These are phyloP conservation scores for Colletotrichum lini DNA, from an alignment of 2,329 filamentous ascomycete species.

Conservation along the genomic window DNA sequence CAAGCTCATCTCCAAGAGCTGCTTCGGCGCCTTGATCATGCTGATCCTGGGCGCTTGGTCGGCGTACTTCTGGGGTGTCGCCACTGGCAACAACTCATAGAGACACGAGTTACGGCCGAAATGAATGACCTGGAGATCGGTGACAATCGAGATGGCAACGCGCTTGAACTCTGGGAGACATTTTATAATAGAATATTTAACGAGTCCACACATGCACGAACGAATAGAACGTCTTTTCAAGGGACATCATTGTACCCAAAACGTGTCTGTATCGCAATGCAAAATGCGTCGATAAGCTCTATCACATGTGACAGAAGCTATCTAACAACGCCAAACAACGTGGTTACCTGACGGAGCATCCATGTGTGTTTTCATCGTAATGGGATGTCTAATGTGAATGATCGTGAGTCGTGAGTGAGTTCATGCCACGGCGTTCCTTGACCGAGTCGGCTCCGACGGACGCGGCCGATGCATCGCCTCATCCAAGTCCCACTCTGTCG, in stretches of 20 bases:
- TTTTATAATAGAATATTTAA: too few relatives aligned
- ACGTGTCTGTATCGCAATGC: too few relatives aligned
- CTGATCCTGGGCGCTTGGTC: constrained; percentile 67
- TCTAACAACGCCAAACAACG: too few relatives aligned
- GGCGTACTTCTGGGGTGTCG: constrained; percentile 74
- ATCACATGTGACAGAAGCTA: too few relatives aligned
- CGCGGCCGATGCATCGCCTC: constrained; percentile 24
- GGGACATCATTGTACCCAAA: too few relatives aligned
- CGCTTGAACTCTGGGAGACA: background rate
- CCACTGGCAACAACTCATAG: constrained; percentile 62
- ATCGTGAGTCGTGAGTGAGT: background rate
- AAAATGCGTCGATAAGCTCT: too few relatives aligned
- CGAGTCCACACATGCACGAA: too few relatives aligned
- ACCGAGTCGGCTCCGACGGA: constrained; percentile 35
- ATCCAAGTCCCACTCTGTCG: constrained; percentile 15
- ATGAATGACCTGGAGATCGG: background rate
- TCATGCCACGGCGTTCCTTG: background rate
- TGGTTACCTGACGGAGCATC: background rate
- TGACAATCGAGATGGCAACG: too few relatives aligned
- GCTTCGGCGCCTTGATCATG: constrained; percentile 60
- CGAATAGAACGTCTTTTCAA: too few relatives aligned
- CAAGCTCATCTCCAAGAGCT: constrained; percentile 56
- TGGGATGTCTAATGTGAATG: background rate
- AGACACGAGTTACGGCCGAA: too few relatives aligned
- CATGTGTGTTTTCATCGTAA: too few relatives aligned